Percentiles rank a stretch among this genome's conserved stretches.
These are phyloP conservation scores for Apophysomyces elegans DNA, from an alignment of 371 early-diverging fungal species.

Conservation along the genomic window DNA sequence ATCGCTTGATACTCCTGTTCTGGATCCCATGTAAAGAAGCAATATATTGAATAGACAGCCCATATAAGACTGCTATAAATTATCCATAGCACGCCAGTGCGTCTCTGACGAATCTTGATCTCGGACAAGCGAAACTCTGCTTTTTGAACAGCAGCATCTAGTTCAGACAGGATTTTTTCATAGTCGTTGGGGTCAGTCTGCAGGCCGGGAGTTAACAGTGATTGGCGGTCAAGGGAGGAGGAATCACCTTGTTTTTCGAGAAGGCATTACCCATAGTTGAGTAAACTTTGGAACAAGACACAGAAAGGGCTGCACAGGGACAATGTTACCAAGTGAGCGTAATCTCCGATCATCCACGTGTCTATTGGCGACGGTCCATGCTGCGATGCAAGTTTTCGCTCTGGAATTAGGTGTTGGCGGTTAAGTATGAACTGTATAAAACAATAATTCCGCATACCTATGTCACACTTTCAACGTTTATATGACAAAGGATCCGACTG, in stretches of 20 bases:
- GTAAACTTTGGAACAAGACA: background rate
- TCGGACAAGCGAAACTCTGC: conserved; percentile 69
- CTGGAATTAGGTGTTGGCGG: no score
- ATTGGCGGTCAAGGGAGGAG: background rate
- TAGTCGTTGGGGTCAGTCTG: conserved; percentile 62
- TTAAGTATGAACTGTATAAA: no score
- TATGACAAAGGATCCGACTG: no score
- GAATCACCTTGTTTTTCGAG: conserved; percentile 10
- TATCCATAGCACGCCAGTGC: conserved; percentile 70
- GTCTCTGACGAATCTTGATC: conserved; percentile 66
- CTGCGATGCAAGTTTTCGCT: no score
- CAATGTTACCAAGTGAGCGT: background rate
- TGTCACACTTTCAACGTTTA: no score
- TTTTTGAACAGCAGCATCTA: conserved; percentile 76
- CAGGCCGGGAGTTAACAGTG: background rate
- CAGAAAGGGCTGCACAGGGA: background rate
- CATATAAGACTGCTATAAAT: conserved; percentile 73
- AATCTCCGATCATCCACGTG: conserved; percentile 9
- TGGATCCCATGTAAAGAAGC: conserved; percentile 29
- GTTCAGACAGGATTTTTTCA: conserved; percentile 78
- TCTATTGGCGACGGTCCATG: background rate
- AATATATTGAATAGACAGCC: conserved; percentile 60
- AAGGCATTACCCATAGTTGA: conserved; percentile 13
- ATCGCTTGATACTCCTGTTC: conserved; percentile 11
- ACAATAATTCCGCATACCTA: no score